phyloP scores from a whole-genome alignment of 2,329 filamentous ascomycete species.

The Penicillium sp. region DNA sequence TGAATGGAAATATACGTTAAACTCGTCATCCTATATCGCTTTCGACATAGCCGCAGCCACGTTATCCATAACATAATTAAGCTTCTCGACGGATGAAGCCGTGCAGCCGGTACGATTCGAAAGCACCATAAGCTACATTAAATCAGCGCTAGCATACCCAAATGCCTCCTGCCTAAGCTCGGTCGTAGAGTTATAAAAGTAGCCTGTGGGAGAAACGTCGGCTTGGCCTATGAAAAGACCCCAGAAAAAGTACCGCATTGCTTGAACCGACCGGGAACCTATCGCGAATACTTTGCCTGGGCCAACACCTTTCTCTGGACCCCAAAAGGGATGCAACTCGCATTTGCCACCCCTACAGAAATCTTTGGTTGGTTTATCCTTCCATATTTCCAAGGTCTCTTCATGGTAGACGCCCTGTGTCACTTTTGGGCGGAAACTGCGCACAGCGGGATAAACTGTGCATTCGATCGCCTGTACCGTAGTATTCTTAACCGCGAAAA shows the following conservation, averaged over 20 bases:
- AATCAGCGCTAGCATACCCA: too few relatives aligned
- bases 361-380: not conserved
- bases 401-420: not conserved
- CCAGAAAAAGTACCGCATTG: too few relatives aligned
- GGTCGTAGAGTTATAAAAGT: too few relatives aligned
- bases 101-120: constrained; percentile 1
- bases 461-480: constrained; percentile 5
- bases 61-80: constrained; percentile 10
- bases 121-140: not conserved
- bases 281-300: too few relatives aligned
- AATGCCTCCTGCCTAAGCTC: too few relatives aligned
- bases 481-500: too few relatives aligned
- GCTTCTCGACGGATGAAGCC: not conserved
- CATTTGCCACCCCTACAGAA: not conserved
- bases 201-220: too few relatives aligned
- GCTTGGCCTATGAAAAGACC: too few relatives aligned
- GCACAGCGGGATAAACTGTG: not conserved
- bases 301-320: not conserved
- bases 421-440: not conserved
- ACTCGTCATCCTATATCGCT: constrained; percentile 6
- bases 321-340: not conserved
- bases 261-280: too few relatives aligned
- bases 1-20: constrained; percentile 5
- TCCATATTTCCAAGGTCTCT: not conserved
- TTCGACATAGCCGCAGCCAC: constrained; percentile 12